Base-by-base conservation (phyloP, 768 basidiomycete genomes). In the Tricholoma hemisulphureum region DNA sequence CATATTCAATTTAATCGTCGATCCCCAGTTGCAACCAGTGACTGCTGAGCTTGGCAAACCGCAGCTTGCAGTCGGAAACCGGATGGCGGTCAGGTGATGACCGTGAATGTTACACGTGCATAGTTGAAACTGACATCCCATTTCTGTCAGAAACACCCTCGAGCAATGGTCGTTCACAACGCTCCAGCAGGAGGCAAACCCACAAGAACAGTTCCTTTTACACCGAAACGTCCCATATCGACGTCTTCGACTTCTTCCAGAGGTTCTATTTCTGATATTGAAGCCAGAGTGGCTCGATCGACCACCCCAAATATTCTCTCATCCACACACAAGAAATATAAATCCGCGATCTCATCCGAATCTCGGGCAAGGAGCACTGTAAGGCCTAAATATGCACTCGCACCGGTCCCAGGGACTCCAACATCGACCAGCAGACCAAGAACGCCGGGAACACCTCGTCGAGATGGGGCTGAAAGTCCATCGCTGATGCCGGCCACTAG, bases 251-350 rank as follows among this genome's bases (percentile, higher is more conserved):
- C 65, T 7, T 63, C 74, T n/a, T 69, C 72, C 20, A 68, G 70
- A 49, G 64, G 58, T 58, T 65, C 66, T 37, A 61, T 65, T 29
- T 60, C 67, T 20, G 61, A 68, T 31, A 69, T 69, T 46, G 55
- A 64, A 31, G 59, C 58, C 14, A 73, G 76, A 34, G 61, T 78
- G 0, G 54, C 76, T 18, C 72, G 71, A n/a, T 61, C 75, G 39
- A 69, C 73, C 2, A 59, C 56, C 23, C 58, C 61, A n/a, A 62
- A 55, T 63, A 69, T 62, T 58, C 71, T 59, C 56, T 56, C 75
- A 49, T 73, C 75, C 2, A 80, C 84, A 7, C 71, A 80, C 63
- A 88, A 86, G 76, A 87, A 86, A 67, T 88, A 86, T 74, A 89
- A 87, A 65, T 83, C 87, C 0, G 65, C 82, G 0, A 69, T 89